Conservation (phyloP, 2,329 filamentous ascomycete species). For the Calonectria hawksworthii region DNA sequence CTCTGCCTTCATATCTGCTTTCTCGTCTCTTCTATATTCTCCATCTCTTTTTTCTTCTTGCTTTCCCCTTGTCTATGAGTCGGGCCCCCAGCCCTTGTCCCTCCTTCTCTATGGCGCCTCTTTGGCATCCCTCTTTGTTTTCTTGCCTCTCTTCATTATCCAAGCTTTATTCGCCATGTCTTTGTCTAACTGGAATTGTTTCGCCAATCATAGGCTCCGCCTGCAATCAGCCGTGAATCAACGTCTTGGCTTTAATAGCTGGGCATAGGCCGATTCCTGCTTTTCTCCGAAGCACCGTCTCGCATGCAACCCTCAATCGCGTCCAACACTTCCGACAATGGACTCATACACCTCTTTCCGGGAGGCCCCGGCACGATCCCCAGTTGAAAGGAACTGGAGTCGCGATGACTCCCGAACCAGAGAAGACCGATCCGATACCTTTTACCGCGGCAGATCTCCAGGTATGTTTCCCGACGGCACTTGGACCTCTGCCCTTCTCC, state of each 20-base stretch:
- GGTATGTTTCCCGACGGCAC: constrained; percentile 64
- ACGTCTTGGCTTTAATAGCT: constrained; percentile 38
- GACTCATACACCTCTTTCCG: constrained; percentile 69
- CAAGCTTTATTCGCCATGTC: constrained; percentile 56
- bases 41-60: constrained; percentile 10
- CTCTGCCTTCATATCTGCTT: constrained; percentile 6
- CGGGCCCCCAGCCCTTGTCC: constrained; percentile 27
- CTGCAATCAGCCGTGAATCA: constrained; percentile 44
- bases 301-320: constrained; percentile 35
- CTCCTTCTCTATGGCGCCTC: constrained; percentile 44
- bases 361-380: constrained; percentile 66
- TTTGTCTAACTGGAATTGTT: constrained; percentile 70
- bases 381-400: constrained; percentile 66
- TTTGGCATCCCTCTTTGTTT: constrained; percentile 45
- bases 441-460: constrained; percentile 78
- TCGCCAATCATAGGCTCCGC: constrained; percentile 63
- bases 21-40: constrained; percentile 26
- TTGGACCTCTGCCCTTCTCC: neutral
- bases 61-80: constrained; percentile 11
- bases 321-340: constrained; percentile 54
- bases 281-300: constrained; percentile 15
- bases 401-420: constrained; percentile 67
- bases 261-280: constrained; percentile 25
- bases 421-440: constrained; percentile 67
- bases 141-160: constrained; percentile 40